Percentiles rank a stretch among this genome's conserved stretches.
These are phyloP conservation scores for Lasiodiplodia sp. DNA, from an alignment of 2,329 filamentous ascomycete genomes.

Conservation along the genomic window DNA sequence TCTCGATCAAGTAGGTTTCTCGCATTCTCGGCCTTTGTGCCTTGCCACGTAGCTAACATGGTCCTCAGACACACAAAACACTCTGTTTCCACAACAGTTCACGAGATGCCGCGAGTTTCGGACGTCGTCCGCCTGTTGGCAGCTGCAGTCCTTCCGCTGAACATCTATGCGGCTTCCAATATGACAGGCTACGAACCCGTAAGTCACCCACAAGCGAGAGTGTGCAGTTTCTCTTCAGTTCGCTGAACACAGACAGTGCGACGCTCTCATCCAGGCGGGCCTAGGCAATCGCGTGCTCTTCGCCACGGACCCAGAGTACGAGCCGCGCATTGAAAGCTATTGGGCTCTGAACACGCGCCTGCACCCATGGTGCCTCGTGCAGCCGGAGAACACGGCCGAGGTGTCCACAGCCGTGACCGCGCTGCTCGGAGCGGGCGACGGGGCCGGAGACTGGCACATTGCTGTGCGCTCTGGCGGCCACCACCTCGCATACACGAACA, in stretches of 20 bases:
- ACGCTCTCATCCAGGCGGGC: background rate
- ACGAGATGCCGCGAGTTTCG: background rate
- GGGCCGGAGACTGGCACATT: conserved; percentile 8
- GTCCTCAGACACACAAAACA: background rate
- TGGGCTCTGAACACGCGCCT: background rate
- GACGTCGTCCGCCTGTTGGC: background rate
- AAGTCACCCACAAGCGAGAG: background rate
- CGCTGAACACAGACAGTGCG: background rate
- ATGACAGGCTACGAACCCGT: background rate
- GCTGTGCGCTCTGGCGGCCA: conserved; percentile 33
- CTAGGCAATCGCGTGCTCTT: background rate
- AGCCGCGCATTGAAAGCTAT: background rate
- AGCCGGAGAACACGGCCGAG: background rate
- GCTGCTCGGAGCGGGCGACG: background rate
- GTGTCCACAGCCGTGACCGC: background rate
- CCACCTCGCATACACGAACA: conserved; percentile 37
- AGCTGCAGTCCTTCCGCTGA: background rate
- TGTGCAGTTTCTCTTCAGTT: too few relatives aligned
- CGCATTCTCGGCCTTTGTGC: background rate
- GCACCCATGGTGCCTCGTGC: background rate
- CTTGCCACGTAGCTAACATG: background rate
- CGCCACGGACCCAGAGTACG: background rate
- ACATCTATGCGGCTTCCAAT: background rate
- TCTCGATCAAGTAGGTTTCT: background rate
- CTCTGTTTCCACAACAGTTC: background rate